These are phyloP conservation scores for Bonia amplexicaulis DNA, from an alignment of 176 grass and related monocot genomes.

Conservation along the genomic window DNA sequence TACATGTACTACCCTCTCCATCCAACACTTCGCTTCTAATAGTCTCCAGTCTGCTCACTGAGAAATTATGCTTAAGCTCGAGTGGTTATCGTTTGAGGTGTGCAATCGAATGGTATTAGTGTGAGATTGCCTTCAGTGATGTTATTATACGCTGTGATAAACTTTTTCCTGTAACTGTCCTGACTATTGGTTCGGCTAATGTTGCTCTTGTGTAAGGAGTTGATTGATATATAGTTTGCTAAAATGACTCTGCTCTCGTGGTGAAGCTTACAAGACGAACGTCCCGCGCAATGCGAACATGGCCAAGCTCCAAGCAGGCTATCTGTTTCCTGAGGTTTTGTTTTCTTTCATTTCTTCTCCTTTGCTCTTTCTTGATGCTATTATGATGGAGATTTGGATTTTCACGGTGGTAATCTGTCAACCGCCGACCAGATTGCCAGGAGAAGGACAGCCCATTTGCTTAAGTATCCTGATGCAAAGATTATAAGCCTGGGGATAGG, in stretches of 20 bases:
- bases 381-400: neutral
- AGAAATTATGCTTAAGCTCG: neutral
- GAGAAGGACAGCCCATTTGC: conserved; percentile 69
- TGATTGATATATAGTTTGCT: neutral
- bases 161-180: neutral
- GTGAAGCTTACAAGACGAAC: conserved; percentile 79
- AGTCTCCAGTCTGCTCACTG: neutral
- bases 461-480: conserved; percentile 65
- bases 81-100: neutral
- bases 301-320: conserved; percentile 76
- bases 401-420: conserved; percentile 1
- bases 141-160: neutral
- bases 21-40: neutral
- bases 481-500: conserved; percentile 55
- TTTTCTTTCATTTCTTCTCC: neutral
- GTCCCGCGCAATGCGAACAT: conserved; percentile 55
- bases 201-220: neutral
- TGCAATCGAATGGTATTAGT: neutral
- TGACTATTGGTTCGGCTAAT: neutral
- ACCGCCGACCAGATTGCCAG: conserved; percentile 59
- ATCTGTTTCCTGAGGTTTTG: conserved; percentile 70
- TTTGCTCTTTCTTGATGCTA: neutral
- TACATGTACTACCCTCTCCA: conserved; percentile 13
- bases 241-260: conserved; percentile 4
- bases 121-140: neutral